Evolutionary conservation across 2,329 filamentous ascomycete species (phyloP), one percentile per base, ranked within the genome.

Genomic region (Ramularia collo-cygni): DNA sequence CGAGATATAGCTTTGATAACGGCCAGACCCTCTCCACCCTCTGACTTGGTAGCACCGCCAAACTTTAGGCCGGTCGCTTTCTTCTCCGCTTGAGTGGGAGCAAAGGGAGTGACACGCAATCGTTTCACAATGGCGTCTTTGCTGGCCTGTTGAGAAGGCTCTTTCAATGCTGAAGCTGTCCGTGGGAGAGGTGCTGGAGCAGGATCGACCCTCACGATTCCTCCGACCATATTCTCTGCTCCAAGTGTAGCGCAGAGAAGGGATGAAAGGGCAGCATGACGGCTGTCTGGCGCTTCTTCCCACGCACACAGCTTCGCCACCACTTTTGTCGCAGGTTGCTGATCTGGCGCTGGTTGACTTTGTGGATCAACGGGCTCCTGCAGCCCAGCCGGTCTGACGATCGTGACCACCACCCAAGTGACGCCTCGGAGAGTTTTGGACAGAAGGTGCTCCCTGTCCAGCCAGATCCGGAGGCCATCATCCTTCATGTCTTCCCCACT

Each of bases 241-340:
- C 80, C 81, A 15, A 98, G 71, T 1, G 83, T 76, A 19, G 76
- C 75, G 61, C 85, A 94, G 5, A 98, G 68, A 3, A 80, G 66
- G 0, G 80, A 76, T 1, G 92, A 96, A 16, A 98, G 69, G 1
- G 86, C 86, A 35, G 79, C 77, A 46, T 90, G 84, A 47, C 84
- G 80, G 38, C 79, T 81, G 56, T 90, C 86, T 1, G 92, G 88
- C 1, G 88, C 82, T 56, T 94, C 86, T 42, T 89, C 77, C 93
- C 92, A 98, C 1, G 78, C 67, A 28, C 76, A 69, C 3, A 96
- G 63, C 47, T 76, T 77, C 2, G 88, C 90, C 27, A 96, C 75
- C 1, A 96, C 66, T 51, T 81, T 90, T 12, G 72, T 68, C 2
- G 80, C 71, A 8, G 72, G 67, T 44, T 72, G 71, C 21, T 78